Conservation (phyloP, 805 yeast genomes). For the Candida glaebosa region DNA sequence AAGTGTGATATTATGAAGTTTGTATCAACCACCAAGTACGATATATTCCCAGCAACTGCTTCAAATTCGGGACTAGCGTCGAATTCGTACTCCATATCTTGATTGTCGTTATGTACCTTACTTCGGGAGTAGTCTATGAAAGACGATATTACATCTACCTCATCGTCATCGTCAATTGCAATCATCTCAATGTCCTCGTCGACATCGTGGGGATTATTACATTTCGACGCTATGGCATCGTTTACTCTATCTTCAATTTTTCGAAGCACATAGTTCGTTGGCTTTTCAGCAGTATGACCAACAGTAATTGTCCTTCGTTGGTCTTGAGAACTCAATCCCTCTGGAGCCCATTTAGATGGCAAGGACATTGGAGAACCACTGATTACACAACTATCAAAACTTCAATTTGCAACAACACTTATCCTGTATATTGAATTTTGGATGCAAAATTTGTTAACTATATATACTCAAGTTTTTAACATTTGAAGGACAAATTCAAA, state of each 20-base stretch:
- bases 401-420: constrained; percentile 1
- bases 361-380: constrained; percentile 12
- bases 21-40: constrained; percentile 71
- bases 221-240: constrained; percentile 13
- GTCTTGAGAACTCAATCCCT: constrained; percentile 25
- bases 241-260: constrained; percentile 24
- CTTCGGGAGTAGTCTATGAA: constrained; percentile 22
- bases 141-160: constrained; percentile 41
- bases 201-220: constrained; percentile 1
- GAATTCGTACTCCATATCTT: constrained; percentile 14
- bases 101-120: constrained; percentile 2
- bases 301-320: constrained; percentile 22
- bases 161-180: constrained; percentile 44
- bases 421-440: background rate
- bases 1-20: constrained; percentile 76
- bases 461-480: background rate
- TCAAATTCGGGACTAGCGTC: constrained; percentile 13
- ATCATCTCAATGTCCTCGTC: constrained; percentile 47
- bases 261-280: constrained; percentile 20
- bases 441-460: background rate
- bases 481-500: constrained; percentile 63
- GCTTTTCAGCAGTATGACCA: constrained; percentile 16
- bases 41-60: constrained; percentile 17
- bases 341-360: constrained; percentile 38
- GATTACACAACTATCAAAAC: background rate